Percentiles rank a stretch among this genome's conserved stretches.
Conservation (phyloP, 208 protist genomes). For the Borovskyia barvae region DNA sequence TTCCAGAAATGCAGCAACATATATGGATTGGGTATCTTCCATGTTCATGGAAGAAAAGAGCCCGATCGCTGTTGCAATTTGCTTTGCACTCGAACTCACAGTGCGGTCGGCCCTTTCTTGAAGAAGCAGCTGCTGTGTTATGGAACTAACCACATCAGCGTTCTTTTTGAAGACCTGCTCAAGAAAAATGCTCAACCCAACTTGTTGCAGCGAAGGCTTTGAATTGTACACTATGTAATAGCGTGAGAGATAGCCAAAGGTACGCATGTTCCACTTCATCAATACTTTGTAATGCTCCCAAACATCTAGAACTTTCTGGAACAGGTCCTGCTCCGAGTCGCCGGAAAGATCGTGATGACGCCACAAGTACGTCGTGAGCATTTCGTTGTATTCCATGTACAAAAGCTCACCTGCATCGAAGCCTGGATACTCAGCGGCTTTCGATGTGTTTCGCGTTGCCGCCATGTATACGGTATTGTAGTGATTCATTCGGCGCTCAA, state of each 20-base stretch:
- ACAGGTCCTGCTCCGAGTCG: constrained; percentile 54
- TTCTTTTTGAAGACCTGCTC: constrained; percentile 80
- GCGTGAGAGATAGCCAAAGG: constrained; percentile 83
- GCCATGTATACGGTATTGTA: constrained; percentile 85
- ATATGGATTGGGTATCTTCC: constrained; percentile 58
- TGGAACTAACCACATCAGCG: constrained; percentile 40
- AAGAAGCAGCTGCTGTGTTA: constrained; percentile 61
- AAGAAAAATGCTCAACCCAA: constrained; percentile 80
- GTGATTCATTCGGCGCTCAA: constrained; percentile 75
- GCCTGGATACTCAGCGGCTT: constrained; percentile 43
- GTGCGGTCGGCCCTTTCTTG: constrained; percentile 28
- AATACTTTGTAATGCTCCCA: constrained; percentile 86
- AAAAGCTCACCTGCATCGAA: constrained; percentile 74
- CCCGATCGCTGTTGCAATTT: constrained; percentile 58
- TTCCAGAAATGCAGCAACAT: constrained; percentile 69
- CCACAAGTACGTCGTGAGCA: constrained; percentile 83
- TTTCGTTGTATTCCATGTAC: constrained; percentile 90
- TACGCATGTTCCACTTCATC: constrained; percentile 81
- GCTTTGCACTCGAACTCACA: constrained; percentile 25
- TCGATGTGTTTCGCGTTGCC: constrained; percentile 65
- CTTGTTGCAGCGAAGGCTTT: constrained; percentile 76
- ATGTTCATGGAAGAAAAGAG: constrained; percentile 77
- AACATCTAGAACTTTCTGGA: constrained; percentile 56
- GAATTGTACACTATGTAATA: constrained; percentile 87
- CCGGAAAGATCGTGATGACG: constrained; percentile 51